Evolutionary conservation across 2,329 filamentous ascomycete genomes (phyloP), one percentile per base, ranked within the genome.

Genomic region (Trichoderma afroharzianum): DNA sequence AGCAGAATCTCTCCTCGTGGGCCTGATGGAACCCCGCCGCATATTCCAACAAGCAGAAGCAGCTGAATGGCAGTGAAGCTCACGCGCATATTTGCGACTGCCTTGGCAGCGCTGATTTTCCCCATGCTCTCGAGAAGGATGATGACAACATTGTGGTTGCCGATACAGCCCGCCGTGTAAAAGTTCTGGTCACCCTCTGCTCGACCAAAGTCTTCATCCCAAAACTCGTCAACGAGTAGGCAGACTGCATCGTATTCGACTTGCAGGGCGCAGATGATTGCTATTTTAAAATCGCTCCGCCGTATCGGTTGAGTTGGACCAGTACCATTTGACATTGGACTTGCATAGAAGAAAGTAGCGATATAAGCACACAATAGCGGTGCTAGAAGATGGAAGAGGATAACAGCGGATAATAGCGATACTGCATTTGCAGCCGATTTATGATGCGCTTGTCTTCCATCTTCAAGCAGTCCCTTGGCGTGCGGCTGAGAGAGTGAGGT

Each of bases 21-120:
- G n/a, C 69, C 28, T 53, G 15, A 30, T 4, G 81, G 81, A 4
- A 78, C 74, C n/a, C 77, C 81, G 6, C 81, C 82, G 66, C 81
- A 83, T 1, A 84, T 75, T 0, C 82, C 83, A 7, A 81, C 80
- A 1, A 84, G 47, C 1, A 84, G 62, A 5, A 74, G 80, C 0
- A 82, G 74, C 32, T 73, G 76, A 14, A 84, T 68, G 11, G 73
- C 70, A 0, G 69, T 63, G 63, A 80, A 84, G 63, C 80, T 83
- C 6, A 74, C 74, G 0, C 77, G 75, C 15, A 82, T 67, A 33
- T 74, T 76, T 1, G 76, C 72, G 0, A 79, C 75, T 0, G 74
- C 73, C 30, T 68, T 74, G 4, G 79, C 77, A 0, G 79, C 77
- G 43, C 63, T 77, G 63, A 28, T 70, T 63, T 77, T 80, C 39